Base-by-base conservation (phyloP, 805 yeast species). In the Phaffomyces thermotolerans region DNA sequence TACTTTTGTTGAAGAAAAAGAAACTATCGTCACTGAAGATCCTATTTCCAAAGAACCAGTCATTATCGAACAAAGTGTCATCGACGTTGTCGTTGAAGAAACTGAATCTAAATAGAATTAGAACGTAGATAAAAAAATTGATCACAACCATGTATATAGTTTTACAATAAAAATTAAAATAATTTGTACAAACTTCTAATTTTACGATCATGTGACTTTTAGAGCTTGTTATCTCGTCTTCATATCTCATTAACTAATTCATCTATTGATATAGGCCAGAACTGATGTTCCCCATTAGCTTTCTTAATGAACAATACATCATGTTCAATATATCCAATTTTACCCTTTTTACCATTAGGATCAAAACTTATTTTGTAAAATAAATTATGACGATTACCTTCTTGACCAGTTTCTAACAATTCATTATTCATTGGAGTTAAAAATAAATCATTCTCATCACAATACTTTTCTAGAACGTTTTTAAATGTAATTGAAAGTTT, bases 381-480 rank as follows among this genome's bases (percentile, higher is more conserved):
- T 3, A 72, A 66, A 36, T 66, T 60, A 8, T 43, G 40, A n/a
- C 37, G 36, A n/a, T 33, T 36, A 23, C 23, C 15, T 8, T 35
- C n/a, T 22, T 80, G 82, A 39, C 66, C 52, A 1, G 13, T 3
- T 27, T 27, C 29, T 8, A 53, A 47, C 5, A 61, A 31, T 34
- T 54, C 51, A 20, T 44, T 51, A 23, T 48, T 50, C 23, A 52
- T 25, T 2, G 57, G 43, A 8, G 43, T 40, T 13, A 54, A 34
- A 23, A 58, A 47, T 22, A 80, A 65, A 32, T 75, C 74, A 39
- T 76, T 61, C 3, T 64, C 61, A 23, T 67, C 55, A 52, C 95
- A 87, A 53, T 67, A 75, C 3, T 76, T 76, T 42, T 73, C 77
- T 3, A 86, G 75, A 17, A 87, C 80, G 42, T 84, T 87, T 49